Conservation (phyloP, 768 basidiomycete species). For the Termitomyces sp. region DNA sequence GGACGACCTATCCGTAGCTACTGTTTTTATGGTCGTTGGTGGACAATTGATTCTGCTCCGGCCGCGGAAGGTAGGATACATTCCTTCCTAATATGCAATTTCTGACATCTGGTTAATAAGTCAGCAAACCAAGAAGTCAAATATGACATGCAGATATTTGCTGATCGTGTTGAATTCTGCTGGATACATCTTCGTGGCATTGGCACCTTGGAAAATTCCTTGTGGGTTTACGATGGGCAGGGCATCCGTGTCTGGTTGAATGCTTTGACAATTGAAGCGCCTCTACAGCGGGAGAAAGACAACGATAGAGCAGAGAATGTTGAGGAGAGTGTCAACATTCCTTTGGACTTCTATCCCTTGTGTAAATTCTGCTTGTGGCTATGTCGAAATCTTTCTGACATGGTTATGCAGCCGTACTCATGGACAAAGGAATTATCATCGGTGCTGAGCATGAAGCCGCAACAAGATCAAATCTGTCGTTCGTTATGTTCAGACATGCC, state of each 20-base stretch:
- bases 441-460: slow-evolving; percentile 89
- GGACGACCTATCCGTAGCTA: slow-evolving; percentile 89
- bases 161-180: slow-evolving; percentile 96
- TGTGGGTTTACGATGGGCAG: slow-evolving; percentile 95
- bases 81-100: background rate
- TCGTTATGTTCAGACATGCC: slow-evolving; percentile 87
- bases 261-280: slow-evolving; percentile 82
- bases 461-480: slow-evolving; percentile 70
- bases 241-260: slow-evolving; percentile 93
- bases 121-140: slow-evolving; percentile 84
- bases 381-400: slow-evolving; percentile 2
- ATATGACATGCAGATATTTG: slow-evolving; percentile 96
- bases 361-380: slow-evolving; percentile 48
- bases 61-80: slow-evolving; percentile 70
- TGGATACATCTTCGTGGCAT: slow-evolving; percentile 98
- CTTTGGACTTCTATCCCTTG: slow-evolving; percentile 91
- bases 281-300: slow-evolving; percentile 29
- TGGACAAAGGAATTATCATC: slow-evolving; percentile 99
- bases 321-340: slow-evolving; percentile 90
- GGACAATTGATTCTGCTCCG: slow-evolving; percentile 86
- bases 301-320: slow-evolving; percentile 44
- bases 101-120: slow-evolving; percentile 28
- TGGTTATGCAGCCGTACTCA: slow-evolving; percentile 71
- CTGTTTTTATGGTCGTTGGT: slow-evolving; percentile 93
- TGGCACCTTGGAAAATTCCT: slow-evolving; percentile 88